A percentile compares a stretch with the other conserved stretches of the same genome.
phyloP scores from a whole-genome alignment of 306 rosid genomes.

The Potentilla sterilis region DNA sequence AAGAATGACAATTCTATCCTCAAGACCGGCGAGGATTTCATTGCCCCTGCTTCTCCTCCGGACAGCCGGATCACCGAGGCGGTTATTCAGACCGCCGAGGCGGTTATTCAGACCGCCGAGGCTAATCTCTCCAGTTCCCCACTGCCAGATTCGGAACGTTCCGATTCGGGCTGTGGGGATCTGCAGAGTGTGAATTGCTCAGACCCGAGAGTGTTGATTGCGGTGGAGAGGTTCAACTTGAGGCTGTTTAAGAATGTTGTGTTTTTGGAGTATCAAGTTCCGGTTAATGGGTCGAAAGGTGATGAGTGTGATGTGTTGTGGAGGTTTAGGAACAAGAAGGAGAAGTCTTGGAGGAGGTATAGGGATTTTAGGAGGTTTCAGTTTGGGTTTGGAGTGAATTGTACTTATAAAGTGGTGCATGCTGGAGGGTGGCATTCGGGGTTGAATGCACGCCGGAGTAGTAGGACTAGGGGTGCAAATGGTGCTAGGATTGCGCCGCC shows the following conservation, averaged over 20 bases:
- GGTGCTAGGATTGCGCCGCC: slow-evolving; percentile 8
- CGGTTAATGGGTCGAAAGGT: slow-evolving; percentile 67
- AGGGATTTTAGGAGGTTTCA: slow-evolving; percentile 85
- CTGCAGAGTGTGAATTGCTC: slow-evolving; percentile 61
- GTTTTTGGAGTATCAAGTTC: slow-evolving; percentile 68
- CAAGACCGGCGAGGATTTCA: slow-evolving; percentile 82
- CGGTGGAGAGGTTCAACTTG: slow-evolving; percentile 72
- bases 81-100: slow-evolving; percentile 52
- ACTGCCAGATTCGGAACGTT: not conserved
- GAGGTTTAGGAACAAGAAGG: slow-evolving; percentile 87
- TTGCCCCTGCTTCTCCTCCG: slow-evolving; percentile 37
- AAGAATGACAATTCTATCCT: slow-evolving; percentile 65
- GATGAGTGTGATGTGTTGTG: slow-evolving; percentile 86
- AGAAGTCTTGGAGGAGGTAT: slow-evolving; percentile 92
- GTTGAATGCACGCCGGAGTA: slow-evolving; percentile 54
- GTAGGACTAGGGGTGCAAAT: slow-evolving; percentile 21
- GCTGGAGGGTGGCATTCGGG: slow-evolving; percentile 93
- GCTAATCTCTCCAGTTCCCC: slow-evolving; percentile 36
- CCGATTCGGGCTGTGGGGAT: slow-evolving; percentile 31
- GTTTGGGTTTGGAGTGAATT: slow-evolving; percentile 49
- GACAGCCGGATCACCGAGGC: slow-evolving; percentile 50
- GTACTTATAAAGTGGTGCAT: slow-evolving; percentile 67
- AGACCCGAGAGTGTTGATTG: slow-evolving; percentile 62
- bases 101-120: slow-evolving; percentile 52
- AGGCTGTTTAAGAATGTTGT: slow-evolving; percentile 66